Conservation (phyloP, 2,329 filamentous ascomycete genomes). For the Didymella sp. region DNA sequence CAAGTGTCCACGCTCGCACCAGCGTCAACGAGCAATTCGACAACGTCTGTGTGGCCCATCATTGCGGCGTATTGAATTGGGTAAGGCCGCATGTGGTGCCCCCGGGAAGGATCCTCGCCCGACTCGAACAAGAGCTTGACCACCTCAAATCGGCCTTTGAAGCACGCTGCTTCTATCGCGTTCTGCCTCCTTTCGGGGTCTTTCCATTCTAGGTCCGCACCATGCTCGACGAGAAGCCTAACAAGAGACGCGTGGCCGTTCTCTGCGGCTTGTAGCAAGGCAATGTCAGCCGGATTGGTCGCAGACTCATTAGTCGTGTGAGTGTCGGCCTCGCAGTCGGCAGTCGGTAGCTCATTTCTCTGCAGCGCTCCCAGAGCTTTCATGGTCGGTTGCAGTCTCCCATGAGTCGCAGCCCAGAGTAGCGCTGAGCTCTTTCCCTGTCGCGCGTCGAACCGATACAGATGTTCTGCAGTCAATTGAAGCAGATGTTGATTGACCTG, state of each 20-base stretch:
- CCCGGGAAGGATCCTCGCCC: neutral
- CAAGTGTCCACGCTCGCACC: neutral
- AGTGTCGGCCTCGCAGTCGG: neutral
- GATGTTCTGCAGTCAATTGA: neutral
- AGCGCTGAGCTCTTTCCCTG: neutral
- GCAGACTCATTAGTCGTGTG: neutral
- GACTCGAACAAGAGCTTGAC: neutral
- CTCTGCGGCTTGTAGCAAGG: neutral
- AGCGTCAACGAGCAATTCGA: neutral
- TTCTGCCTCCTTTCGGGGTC: neutral
- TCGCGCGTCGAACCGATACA: neutral
- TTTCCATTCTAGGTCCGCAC: neutral
- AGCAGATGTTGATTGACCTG: neutral
- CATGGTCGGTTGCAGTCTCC: neutral
- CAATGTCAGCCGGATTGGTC: neutral
- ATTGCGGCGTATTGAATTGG: constrained; percentile 1
- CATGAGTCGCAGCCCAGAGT: neutral
- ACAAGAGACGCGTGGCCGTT: neutral
- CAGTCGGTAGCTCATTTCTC: neutral
- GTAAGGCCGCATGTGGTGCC: neutral
- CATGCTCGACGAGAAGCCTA: neutral
- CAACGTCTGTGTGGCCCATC: neutral
- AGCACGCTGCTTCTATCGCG: neutral
- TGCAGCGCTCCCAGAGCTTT: neutral
- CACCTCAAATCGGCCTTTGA: neutral